Evolutionary conservation across 1,284 basidiomycete species (phyloP).

Genomic region (Fomitopsis palustris): DNA sequence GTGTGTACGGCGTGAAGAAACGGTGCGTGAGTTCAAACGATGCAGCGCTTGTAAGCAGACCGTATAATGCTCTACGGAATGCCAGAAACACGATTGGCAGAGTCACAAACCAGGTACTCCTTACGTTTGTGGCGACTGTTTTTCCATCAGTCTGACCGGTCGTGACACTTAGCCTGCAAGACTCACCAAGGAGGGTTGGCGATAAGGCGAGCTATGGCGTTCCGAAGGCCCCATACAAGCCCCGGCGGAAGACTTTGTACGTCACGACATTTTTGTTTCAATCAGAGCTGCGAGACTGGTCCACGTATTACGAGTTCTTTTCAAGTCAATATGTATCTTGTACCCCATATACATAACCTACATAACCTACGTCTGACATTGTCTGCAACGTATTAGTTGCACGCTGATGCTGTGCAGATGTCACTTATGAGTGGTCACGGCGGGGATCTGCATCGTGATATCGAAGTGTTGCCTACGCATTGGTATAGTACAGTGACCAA

Average conservation of each 20-base stretch:
- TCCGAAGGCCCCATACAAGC: background rate
- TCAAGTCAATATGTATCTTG: too few species aligned
- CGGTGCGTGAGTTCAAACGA: constrained; percentile 23
- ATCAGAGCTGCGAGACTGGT: background rate
- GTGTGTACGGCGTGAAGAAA: constrained; percentile 16
- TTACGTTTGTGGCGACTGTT: constrained; percentile 21
- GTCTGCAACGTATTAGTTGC: background rate
- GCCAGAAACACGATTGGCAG: constrained; percentile 39
- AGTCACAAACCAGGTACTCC: constrained; percentile 30
- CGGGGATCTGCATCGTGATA: background rate
- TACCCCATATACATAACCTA: too few species aligned
- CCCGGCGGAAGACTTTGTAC: background rate
- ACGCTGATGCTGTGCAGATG: background rate
- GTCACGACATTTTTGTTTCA: too few species aligned
- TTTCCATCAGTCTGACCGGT: background rate
- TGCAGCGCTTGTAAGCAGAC: constrained; percentile 29
- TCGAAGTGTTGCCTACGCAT: background rate
- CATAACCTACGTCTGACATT: background rate
- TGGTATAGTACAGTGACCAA: constrained; percentile 2
- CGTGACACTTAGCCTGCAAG: constrained; percentile 11
- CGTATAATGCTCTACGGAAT: constrained; percentile 35
- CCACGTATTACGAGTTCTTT: constrained; percentile 16
- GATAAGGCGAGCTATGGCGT: constrained; percentile 13
- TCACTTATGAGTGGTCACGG: background rate
- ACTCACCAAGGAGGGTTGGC: constrained; percentile 14